phyloP scores from a whole-genome alignment of 2,329 filamentous ascomycete species.

The Fusarium citri region DNA sequence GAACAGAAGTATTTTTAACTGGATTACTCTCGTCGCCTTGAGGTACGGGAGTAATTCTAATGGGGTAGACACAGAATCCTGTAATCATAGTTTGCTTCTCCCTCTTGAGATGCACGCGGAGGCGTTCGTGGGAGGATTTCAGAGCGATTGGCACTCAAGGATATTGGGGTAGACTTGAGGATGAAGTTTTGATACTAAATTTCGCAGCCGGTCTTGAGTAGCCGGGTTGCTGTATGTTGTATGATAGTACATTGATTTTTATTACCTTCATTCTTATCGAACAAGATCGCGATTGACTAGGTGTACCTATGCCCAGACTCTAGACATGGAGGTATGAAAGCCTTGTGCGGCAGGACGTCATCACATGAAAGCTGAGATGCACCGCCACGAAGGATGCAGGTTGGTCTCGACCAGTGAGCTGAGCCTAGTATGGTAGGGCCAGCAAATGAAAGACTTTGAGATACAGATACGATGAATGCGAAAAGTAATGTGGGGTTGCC shows the following conservation, averaged over 20 bases:
- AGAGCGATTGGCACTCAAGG: slow-evolving; percentile 42
- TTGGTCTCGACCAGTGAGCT: neutral
- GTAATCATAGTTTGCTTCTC: slow-evolving; percentile 47
- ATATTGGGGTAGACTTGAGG: slow-evolving; percentile 44
- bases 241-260: slow-evolving; percentile 51
- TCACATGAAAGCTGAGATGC: slow-evolving; percentile 10
- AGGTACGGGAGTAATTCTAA: slow-evolving; percentile 36
- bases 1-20: slow-evolving; percentile 12
- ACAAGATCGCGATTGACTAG: neutral
- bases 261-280: slow-evolving; percentile 16
- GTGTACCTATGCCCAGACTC: neutral
- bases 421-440: neutral
- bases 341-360: slow-evolving; percentile 1
- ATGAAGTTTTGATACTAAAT: slow-evolving; percentile 44
- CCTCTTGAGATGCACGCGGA: slow-evolving; percentile 27
- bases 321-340: neutral
- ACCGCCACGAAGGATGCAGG: slow-evolving; percentile 16
- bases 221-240: slow-evolving; percentile 45
- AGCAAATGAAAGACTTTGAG: slow-evolving; percentile 1
- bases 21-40: slow-evolving; percentile 6
- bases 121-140: slow-evolving; percentile 38
- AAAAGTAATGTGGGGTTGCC: slow-evolving; percentile 15
- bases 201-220: slow-evolving; percentile 30
- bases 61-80: slow-evolving; percentile 44
- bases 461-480: slow-evolving; percentile 40